Evolutionary conservation across 805 yeast species (phyloP).

Genomic region (Metschnikowia hibisci): DNA sequence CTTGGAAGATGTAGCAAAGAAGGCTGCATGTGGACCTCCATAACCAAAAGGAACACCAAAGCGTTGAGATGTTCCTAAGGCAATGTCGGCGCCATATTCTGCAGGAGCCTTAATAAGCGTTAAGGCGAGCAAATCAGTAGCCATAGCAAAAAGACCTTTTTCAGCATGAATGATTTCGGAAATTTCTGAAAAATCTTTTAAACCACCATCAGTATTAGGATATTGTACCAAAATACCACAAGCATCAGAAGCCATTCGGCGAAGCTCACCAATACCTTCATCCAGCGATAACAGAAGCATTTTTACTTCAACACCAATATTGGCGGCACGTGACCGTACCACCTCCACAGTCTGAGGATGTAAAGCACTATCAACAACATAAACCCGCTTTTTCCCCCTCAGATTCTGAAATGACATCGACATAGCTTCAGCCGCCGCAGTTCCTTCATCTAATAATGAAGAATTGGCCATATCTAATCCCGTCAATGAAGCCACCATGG

Average conservation of each 20-base stretch:
- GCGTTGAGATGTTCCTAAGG: slow-evolving; percentile 88
- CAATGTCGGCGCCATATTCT: slow-evolving; percentile 87
- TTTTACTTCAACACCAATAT: slow-evolving; percentile 62
- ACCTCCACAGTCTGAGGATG: slow-evolving; percentile 88
- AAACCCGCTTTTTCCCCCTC: slow-evolving; percentile 64
- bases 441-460: slow-evolving; percentile 90
- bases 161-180: slow-evolving; percentile 63
- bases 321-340: slow-evolving; percentile 70
- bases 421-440: slow-evolving; percentile 98
- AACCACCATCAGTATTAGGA: slow-evolving; percentile 80
- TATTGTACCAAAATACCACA: slow-evolving; percentile 89
- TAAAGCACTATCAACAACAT: slow-evolving; percentile 68
- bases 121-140: slow-evolving; percentile 89
- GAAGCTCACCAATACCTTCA: slow-evolving; percentile 27
- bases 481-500: slow-evolving; percentile 84
- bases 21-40: slow-evolving; percentile 99
- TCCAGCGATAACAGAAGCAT: slow-evolving; percentile 51
- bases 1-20: slow-evolving; percentile 79
- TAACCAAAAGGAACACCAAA: slow-evolving; percentile 97
- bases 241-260: slow-evolving; percentile 31
- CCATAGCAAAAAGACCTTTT: slow-evolving; percentile 77
- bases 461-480: slow-evolving; percentile 96
- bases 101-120: slow-evolving; percentile 83
- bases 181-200: slow-evolving; percentile 46
- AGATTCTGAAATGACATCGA: slow-evolving; percentile 66